A percentile compares a stretch with the other conserved stretches of the same genome.
These are phyloP conservation scores for Talaromyces albobiverticillius DNA, from an alignment of 2,329 filamentous ascomycete genomes.

Conservation along the genomic window DNA sequence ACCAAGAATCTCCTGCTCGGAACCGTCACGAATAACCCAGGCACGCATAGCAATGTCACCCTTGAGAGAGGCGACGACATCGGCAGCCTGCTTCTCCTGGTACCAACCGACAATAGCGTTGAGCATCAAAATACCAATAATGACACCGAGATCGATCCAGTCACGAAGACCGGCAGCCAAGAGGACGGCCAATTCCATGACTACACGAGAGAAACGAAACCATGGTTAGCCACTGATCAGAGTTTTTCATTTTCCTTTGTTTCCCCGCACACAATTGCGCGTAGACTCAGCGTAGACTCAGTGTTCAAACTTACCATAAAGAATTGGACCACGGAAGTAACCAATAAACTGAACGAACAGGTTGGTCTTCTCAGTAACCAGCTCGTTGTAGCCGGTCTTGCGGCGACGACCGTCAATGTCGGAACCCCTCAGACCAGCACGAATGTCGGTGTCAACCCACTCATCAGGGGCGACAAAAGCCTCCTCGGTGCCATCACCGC, in stretches of 20 bases:
- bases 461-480: slow-evolving; percentile 53
- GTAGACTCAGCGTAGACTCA: too few species aligned
- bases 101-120: slow-evolving; percentile 73
- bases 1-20: slow-evolving; percentile 61
- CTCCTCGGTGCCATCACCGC: slow-evolving; percentile 17
- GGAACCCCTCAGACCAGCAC: slow-evolving; percentile 53
- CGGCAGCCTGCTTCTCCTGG: slow-evolving; percentile 71
- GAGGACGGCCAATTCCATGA: slow-evolving; percentile 70
- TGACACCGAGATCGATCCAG: slow-evolving; percentile 72
- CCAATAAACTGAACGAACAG: slow-evolving; percentile 66
- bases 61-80: slow-evolving; percentile 68
- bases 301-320: slow-evolving; percentile 64
- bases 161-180: slow-evolving; percentile 67
- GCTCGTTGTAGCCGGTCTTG: slow-evolving; percentile 65
- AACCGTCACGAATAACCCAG: slow-evolving; percentile 61
- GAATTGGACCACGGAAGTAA: slow-evolving; percentile 69
- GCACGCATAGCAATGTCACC: slow-evolving; percentile 72
- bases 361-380: slow-evolving; percentile 67
- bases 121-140: slow-evolving; percentile 67
- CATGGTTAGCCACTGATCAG: background rate
- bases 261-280: too few species aligned
- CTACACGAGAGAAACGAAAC: background rate
- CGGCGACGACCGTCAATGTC: slow-evolving; percentile 62
- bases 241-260: background rate
- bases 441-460: slow-evolving; percentile 64